Percentiles rank a stretch among this genome's conserved stretches.
Evolutionary conservation across 1,284 basidiomycete genomes (phyloP).

Genomic region (Bondarzewia mesenterica): DNA sequence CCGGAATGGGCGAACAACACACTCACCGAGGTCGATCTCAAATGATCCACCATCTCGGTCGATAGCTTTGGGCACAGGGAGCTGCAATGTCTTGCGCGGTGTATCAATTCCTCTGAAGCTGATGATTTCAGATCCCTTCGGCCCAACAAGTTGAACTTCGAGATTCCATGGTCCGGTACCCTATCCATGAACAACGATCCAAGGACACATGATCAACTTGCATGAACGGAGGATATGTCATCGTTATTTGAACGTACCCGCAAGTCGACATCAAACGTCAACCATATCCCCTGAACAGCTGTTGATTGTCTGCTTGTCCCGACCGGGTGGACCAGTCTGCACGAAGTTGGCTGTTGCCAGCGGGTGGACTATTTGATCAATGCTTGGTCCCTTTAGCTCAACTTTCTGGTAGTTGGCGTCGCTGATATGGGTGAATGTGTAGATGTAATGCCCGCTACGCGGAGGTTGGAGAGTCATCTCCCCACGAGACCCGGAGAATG

Average conservation of each 20-base stretch:
- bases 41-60: conserved; percentile 70
- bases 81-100: conserved; percentile 46
- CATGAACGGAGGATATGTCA: no score
- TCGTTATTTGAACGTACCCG: conserved; percentile 56
- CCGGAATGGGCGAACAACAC: background rate
- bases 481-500: conserved; percentile 68
- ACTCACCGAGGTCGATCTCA: conserved; percentile 70
- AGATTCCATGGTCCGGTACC: conserved; percentile 87
- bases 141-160: conserved; percentile 70
- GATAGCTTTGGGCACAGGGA: conserved; percentile 62
- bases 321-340: conserved; percentile 29
- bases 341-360: conserved; percentile 74
- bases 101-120: conserved; percentile 50
- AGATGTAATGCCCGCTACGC: conserved; percentile 83
- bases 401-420: conserved; percentile 82
- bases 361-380: conserved; percentile 84
- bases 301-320: conserved; percentile 47
- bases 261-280: conserved; percentile 70
- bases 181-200: no score
- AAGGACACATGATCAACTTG: no score
- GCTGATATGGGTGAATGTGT: conserved; percentile 74
- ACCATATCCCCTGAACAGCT: conserved; percentile 73
- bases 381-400: conserved; percentile 61
- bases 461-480: conserved; percentile 86
- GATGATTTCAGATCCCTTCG: conserved; percentile 52